Base-by-base conservation (phyloP, 1,284 basidiomycete genomes). In the Leccinum fallax region DNA sequence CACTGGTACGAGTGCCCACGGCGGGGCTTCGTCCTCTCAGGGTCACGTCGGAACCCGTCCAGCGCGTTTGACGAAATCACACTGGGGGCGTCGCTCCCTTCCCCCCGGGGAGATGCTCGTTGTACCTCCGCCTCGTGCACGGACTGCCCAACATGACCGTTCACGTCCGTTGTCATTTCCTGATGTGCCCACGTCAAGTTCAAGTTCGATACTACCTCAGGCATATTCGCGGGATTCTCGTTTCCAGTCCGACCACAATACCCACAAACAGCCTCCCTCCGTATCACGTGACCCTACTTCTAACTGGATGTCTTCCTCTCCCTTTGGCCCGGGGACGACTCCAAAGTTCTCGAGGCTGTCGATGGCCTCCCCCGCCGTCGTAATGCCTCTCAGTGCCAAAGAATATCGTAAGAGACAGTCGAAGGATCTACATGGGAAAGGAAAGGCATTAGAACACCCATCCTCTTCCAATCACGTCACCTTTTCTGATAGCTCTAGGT, bases 251-350 rank as follows among this genome's bases (percentile, higher is more conserved):
- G 3, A 30, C 57, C 2, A 30, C 61, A 63, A 63, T 28, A 46
- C 10, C 6, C 7, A 36, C n/a, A 71, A 72, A 57, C 69, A 67
- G 9, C 26, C 59, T 6, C 62, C 72, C 8, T 63, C 72, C 1
- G 43, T 48, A 1, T 67, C 71, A 64, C 74, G 74, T 71, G 70
- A 76, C 16, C 68, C 71, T 13, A 0, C 59, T 53, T 62, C 71
- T 7, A 72, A 72, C 10, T 76, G 73, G 73, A 66, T 76, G 59
- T 68, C 74, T 2, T 71, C 73, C 0, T 60, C 73, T n/a, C 71
- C 74, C 46, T 73, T 73, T 63, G 71, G 71, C 5, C 73, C 71
- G 2, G 68, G 64, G 3, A 5, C n/a, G 40, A 68, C 65, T 1
- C 71, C 71, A 8, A 75, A 65, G 53, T 76, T 73, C 49, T 73